Evolutionary conservation across 495 filamentous ascomycete genomes (phyloP).

Genomic region (Parathielavia appendiculata): DNA sequence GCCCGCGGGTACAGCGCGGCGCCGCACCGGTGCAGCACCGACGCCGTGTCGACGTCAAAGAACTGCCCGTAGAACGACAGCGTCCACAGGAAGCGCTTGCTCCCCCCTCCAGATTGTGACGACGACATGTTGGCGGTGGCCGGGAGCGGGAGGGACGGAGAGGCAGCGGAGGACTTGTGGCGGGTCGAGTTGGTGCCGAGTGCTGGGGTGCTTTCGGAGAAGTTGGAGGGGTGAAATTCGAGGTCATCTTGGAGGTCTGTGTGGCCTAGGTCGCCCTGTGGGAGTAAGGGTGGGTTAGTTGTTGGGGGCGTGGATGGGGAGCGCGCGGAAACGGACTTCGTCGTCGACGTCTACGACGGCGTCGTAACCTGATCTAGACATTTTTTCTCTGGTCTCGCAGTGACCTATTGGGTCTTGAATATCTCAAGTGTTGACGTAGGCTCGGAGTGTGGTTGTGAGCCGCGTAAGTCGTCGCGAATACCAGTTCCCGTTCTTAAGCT

Average conservation of each 20-base stretch:
- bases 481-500: not conserved
- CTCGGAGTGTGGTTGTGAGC: not conserved
- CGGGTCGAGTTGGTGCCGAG: constrained; percentile 42
- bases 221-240: constrained; percentile 88
- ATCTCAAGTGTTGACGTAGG: not conserved
- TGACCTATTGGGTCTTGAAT: not conserved
- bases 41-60: constrained; percentile 93
- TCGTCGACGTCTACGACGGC: constrained; percentile 95
- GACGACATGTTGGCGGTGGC: constrained; percentile 41
- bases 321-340: constrained; percentile 46
- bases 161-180: constrained; percentile 21
- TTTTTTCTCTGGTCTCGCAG: constrained; percentile 32
- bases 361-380: constrained; percentile 88
- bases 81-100: constrained; percentile 87
- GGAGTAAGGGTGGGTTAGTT: constrained; percentile 37
- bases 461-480: constrained; percentile 8
- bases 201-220: constrained; percentile 50
- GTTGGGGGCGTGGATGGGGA: not conserved
- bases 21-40: constrained; percentile 76
- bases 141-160: constrained; percentile 58
- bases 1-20: constrained; percentile 80
- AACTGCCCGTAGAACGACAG: constrained; percentile 93
- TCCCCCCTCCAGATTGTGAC: constrained; percentile 37
- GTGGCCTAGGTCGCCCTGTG: constrained; percentile 90
- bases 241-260: constrained; percentile 98